Evolutionary conservation across 768 basidiomycete species (phyloP).

Genomic region (Phylloporus arenicola): DNA sequence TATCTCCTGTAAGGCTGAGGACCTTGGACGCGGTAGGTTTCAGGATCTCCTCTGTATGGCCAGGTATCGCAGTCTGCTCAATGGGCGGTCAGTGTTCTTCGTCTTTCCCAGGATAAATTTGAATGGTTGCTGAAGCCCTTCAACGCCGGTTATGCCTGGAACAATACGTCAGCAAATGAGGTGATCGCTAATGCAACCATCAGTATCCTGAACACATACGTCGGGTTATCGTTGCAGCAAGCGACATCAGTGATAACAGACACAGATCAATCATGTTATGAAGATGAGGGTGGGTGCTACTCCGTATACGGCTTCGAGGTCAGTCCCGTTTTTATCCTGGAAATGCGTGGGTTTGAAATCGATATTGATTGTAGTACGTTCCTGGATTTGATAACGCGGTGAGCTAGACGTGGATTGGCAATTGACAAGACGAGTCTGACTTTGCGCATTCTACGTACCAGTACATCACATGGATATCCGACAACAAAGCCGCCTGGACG

Average conservation of each 20-base stretch:
- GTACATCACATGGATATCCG: slow-evolving; percentile 85
- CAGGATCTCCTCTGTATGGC: slow-evolving; percentile 38
- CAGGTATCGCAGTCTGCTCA: slow-evolving; percentile 84
- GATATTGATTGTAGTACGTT: slow-evolving; percentile 19
- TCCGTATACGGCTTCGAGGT: slow-evolving; percentile 79
- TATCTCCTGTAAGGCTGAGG: slow-evolving; percentile 8
- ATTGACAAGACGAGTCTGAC: not conserved
- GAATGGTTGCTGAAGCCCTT: slow-evolving; percentile 49
- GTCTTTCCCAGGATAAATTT: not conserved
- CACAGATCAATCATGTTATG: slow-evolving; percentile 70
- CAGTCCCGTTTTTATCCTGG: slow-evolving; percentile 9
- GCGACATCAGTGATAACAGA: slow-evolving; percentile 67
- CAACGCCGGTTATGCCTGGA: slow-evolving; percentile 66
- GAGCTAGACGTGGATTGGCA: slow-evolving; percentile 19
- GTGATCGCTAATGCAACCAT: slow-evolving; percentile 52
- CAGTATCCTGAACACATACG: slow-evolving; percentile 55
- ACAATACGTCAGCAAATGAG: slow-evolving; percentile 54
- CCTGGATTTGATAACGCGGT: slow-evolving; percentile 64
- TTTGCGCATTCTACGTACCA: slow-evolving; percentile 17
- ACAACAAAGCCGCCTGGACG: slow-evolving; percentile 69
- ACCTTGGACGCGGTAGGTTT: slow-evolving; percentile 40
- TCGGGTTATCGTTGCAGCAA: slow-evolving; percentile 70
- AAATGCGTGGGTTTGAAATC: not conserved
- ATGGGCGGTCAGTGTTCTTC: slow-evolving; percentile 55
- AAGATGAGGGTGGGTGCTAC: slow-evolving; percentile 53